Evolutionary conservation across 805 yeast species (phyloP).

Genomic region (Candida nitratophila): DNA sequence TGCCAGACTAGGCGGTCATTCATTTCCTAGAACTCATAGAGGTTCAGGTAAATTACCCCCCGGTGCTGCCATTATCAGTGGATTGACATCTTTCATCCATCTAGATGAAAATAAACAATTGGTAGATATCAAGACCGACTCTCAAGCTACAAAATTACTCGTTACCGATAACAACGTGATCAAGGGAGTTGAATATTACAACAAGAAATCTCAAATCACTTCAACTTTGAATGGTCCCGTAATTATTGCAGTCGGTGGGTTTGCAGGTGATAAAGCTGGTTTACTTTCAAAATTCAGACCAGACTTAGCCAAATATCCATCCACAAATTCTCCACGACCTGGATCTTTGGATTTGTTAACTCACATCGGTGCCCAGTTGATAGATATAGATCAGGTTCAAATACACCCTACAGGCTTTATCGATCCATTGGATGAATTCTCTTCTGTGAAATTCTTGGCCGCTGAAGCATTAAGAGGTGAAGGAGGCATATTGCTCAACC

Average conservation of each 20-base stretch:
- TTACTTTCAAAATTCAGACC: slow-evolving; percentile 51
- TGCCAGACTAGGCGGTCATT: slow-evolving; percentile 78
- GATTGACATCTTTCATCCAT: slow-evolving; percentile 43
- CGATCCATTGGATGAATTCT: slow-evolving; percentile 31
- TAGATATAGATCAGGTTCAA: slow-evolving; percentile 60
- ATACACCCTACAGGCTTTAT: slow-evolving; percentile 65
- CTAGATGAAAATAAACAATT: slow-evolving; percentile 32
- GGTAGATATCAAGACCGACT: slow-evolving; percentile 23
- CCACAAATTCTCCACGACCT: slow-evolving; percentile 56
- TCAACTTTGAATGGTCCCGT: slow-evolving; percentile 42
- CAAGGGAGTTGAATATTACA: slow-evolving; percentile 24
- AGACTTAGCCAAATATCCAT: slow-evolving; percentile 47
- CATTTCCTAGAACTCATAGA: slow-evolving; percentile 74
- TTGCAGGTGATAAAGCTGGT: slow-evolving; percentile 52
- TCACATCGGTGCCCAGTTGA: slow-evolving; percentile 44
- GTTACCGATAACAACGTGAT: slow-evolving; percentile 15
- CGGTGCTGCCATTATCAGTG: slow-evolving; percentile 58
- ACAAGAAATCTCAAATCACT: slow-evolving; percentile 23
- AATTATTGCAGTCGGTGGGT: slow-evolving; percentile 59
- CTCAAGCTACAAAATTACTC: slow-evolving; percentile 34
- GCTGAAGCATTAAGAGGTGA: slow-evolving; percentile 64
- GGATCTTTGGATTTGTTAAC: slow-evolving; percentile 54
- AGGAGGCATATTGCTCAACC: slow-evolving; percentile 53
- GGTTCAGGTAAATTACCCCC: slow-evolving; percentile 62
- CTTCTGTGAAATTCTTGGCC: slow-evolving; percentile 42